Conservation (phyloP, 441 rosid species). For the Pelargonium citronellum region DNA sequence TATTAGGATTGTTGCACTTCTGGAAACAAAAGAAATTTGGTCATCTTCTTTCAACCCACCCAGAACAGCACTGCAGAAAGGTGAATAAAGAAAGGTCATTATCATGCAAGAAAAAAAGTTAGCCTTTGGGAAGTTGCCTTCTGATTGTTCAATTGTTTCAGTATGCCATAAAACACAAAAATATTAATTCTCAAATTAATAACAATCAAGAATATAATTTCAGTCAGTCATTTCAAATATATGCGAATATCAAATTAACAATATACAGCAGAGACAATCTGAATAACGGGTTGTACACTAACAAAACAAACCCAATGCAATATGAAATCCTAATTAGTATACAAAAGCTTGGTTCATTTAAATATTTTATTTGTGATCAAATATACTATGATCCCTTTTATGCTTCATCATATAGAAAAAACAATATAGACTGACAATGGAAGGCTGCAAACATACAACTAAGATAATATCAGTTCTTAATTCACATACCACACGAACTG, state of each 20-base stretch:
- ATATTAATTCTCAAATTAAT: background rate
- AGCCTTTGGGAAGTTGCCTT: background rate
- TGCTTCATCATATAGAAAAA: slow-evolving; percentile 5
- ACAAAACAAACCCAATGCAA: slow-evolving; percentile 4
- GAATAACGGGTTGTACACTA: background rate
- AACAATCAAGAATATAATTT: background rate
- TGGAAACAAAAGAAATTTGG: slow-evolving; percentile 50
- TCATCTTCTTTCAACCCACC: slow-evolving; percentile 58
- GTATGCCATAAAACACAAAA: background rate
- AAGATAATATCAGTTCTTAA: slow-evolving; percentile 8
- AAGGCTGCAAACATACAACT: slow-evolving; percentile 1
- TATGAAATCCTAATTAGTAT: background rate
- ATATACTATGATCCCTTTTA: background rate
- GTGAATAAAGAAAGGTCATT: slow-evolving; percentile 19
- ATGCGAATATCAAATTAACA: background rate
- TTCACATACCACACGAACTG: slow-evolving; percentile 66
- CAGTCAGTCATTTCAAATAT: background rate
- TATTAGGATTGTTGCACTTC: slow-evolving; percentile 45
- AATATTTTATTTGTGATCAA: slow-evolving; percentile 7
- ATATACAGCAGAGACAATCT: background rate
- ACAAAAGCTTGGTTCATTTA: background rate
- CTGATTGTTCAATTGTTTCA: background rate
- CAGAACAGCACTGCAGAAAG: slow-evolving; percentile 64
- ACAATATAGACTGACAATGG: background rate
- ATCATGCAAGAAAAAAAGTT: slow-evolving; percentile 6